Evolutionary conservation across 2,329 filamentous ascomycete genomes (phyloP).

Genomic region (Fusarium coicis): DNA sequence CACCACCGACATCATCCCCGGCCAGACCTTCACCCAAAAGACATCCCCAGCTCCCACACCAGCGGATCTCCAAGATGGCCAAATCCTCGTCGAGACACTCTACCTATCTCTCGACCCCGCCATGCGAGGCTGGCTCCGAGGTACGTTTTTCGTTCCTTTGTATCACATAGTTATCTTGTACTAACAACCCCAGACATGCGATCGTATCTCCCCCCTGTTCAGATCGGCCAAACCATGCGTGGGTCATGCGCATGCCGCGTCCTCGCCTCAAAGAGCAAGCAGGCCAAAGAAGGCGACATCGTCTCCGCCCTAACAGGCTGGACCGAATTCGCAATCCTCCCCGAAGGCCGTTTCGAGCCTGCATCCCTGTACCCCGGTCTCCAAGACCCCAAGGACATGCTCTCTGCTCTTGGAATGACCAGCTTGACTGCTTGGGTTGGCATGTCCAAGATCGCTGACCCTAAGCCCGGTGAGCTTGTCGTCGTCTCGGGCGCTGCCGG

Average conservation of each 20-base stretch:
- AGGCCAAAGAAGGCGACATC: slow-evolving; percentile 66
- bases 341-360: slow-evolving; percentile 61
- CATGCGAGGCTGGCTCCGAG: slow-evolving; percentile 79
- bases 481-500: slow-evolving; percentile 83
- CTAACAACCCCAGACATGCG: slow-evolving; percentile 50
- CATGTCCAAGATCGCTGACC: slow-evolving; percentile 73
- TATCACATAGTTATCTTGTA: no score
- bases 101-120: slow-evolving; percentile 79
- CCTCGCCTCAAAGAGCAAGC: slow-evolving; percentile 66
- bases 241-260: slow-evolving; percentile 70
- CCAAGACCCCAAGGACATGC: slow-evolving; percentile 64
- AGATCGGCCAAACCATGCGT: slow-evolving; percentile 76
- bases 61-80: slow-evolving; percentile 68
- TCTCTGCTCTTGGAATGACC: slow-evolving; percentile 72
- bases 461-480: slow-evolving; percentile 77
- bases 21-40: slow-evolving; percentile 70
- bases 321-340: slow-evolving; percentile 72
- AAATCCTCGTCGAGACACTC: slow-evolving; percentile 69
- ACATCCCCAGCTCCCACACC: slow-evolving; percentile 61
- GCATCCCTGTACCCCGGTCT: slow-evolving; percentile 54
- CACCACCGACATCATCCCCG: slow-evolving; percentile 67
- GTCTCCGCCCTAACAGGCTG: slow-evolving; percentile 69
- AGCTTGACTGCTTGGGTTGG: slow-evolving; percentile 83
- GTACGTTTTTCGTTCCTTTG: slow-evolving; percentile 42
- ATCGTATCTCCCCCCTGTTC: slow-evolving; percentile 75